Percentiles rank a stretch among this genome's conserved stretches.
These are phyloP conservation scores for Thielaviopsis populi DNA, from an alignment of 2,329 filamentous ascomycete species.

Conservation along the genomic window DNA sequence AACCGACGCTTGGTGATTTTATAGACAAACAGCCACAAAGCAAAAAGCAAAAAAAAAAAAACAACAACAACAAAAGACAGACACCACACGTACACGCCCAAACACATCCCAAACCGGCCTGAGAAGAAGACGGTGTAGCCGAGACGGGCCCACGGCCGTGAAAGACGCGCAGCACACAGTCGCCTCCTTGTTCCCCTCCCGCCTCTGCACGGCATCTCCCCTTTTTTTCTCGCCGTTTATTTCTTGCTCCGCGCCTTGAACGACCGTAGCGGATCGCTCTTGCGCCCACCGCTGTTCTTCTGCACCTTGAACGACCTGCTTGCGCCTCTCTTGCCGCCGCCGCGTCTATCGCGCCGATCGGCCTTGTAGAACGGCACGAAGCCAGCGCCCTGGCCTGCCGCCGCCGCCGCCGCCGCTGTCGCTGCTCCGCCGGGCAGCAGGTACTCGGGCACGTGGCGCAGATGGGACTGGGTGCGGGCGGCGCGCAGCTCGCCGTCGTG, in stretches of 20 bases:
- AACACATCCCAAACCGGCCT: neutral
- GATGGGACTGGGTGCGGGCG: slow-evolving; percentile 69
- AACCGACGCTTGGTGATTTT: slow-evolving; percentile 13
- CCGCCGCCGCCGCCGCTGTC: slow-evolving; percentile 49
- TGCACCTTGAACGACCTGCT: slow-evolving; percentile 32
- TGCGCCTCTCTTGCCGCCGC: slow-evolving; percentile 24
- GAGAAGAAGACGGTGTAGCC: too few relatives aligned
- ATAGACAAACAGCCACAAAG: slow-evolving; percentile 7
- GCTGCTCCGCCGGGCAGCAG: slow-evolving; percentile 63
- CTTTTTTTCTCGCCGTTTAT: neutral
- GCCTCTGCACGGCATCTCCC: neutral
- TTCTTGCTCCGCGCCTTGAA: slow-evolving; percentile 48
- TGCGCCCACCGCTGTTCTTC: slow-evolving; percentile 33
- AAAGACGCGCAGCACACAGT: too few relatives aligned
- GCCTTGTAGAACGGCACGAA: slow-evolving; percentile 54
- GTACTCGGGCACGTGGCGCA: slow-evolving; percentile 92
- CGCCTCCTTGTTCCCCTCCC: too few relatives aligned
- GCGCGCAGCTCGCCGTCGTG: slow-evolving; percentile 81
- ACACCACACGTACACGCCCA: too few relatives aligned
- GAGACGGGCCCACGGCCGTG: too few relatives aligned
- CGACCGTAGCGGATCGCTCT: slow-evolving; percentile 72
- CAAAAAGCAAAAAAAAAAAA: neutral
- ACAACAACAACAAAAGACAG: neutral
- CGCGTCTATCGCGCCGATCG: slow-evolving; percentile 33
- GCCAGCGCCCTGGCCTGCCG: slow-evolving; percentile 44